phyloP scores from a whole-genome alignment of 2,329 filamentous ascomycete species.

The Beauveria sp. region DNA sequence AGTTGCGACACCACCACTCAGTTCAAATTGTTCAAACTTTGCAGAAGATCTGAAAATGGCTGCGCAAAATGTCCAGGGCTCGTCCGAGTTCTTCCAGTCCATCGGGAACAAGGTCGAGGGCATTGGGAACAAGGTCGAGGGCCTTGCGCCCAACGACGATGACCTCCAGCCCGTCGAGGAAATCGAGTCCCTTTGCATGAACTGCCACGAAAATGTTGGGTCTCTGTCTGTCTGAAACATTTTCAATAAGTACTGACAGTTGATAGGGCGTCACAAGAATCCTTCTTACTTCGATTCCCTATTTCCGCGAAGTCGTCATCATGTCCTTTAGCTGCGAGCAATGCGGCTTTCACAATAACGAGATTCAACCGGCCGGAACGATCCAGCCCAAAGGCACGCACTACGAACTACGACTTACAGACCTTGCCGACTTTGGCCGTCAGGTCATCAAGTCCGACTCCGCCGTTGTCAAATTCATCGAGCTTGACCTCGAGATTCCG shows the following conservation, averaged over 20 bases:
- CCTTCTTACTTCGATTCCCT: slow-evolving; percentile 86
- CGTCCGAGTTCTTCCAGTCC: slow-evolving; percentile 51
- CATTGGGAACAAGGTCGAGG: slow-evolving; percentile 52
- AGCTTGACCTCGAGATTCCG: slow-evolving; percentile 89
- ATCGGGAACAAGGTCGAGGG: slow-evolving; percentile 55
- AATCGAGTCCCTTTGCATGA: slow-evolving; percentile 79
- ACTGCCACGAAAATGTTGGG: slow-evolving; percentile 69
- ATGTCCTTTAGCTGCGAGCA: slow-evolving; percentile 94
- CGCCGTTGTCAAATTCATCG: slow-evolving; percentile 77
- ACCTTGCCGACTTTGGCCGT: slow-evolving; percentile 66
- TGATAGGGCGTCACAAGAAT: slow-evolving; percentile 72
- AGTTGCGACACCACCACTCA: background rate
- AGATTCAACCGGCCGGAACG: slow-evolving; percentile 84
- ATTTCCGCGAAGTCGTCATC: slow-evolving; percentile 94
- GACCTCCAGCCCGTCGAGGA: slow-evolving; percentile 54
- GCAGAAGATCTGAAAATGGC: slow-evolving; percentile 30
- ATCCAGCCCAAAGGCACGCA: slow-evolving; percentile 84
- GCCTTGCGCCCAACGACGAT: slow-evolving; percentile 34
- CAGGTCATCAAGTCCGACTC: slow-evolving; percentile 91
- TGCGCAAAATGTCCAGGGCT: slow-evolving; percentile 28
- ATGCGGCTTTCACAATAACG: slow-evolving; percentile 84
- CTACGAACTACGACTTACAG: slow-evolving; percentile 74
- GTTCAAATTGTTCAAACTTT: background rate
- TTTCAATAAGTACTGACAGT: slow-evolving; percentile 13
- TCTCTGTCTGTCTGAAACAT: background rate